These are phyloP conservation scores for Hippophae rhamnoides DNA, from an alignment of 306 rosid genomes.

Conservation along the genomic window DNA sequence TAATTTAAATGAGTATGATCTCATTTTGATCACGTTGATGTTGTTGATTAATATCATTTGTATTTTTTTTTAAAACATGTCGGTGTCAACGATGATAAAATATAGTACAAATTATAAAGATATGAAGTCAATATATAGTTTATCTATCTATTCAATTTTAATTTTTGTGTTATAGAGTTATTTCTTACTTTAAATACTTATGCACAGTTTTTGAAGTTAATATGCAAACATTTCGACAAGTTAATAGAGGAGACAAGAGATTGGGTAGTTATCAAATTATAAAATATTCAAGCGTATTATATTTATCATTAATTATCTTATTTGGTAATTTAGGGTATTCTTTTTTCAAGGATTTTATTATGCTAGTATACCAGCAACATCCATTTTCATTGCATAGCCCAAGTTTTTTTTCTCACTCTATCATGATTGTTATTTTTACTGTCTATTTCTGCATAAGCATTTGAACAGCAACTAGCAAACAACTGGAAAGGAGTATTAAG, in stretches of 20 bases:
- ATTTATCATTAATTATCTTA: not conserved
- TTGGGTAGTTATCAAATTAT: too few species aligned
- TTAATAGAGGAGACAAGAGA: too few species aligned
- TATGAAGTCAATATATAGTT: slow-evolving; percentile 21
- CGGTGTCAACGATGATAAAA: slow-evolving; percentile 43
- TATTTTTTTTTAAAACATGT: slow-evolving; percentile 34
- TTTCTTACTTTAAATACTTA: slow-evolving; percentile 6
- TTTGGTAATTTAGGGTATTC: not conserved
- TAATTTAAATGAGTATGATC: not conserved
- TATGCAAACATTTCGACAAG: slow-evolving; percentile 37
- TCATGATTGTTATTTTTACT: slow-evolving; percentile 1
- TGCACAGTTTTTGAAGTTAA: slow-evolving; percentile 53
- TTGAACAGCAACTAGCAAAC: slow-evolving; percentile 83
- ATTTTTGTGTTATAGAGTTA: slow-evolving; percentile 1
- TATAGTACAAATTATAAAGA: slow-evolving; percentile 47
- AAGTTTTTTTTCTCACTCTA: not conserved
- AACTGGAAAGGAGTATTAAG: slow-evolving; percentile 85
- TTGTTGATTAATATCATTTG: slow-evolving; percentile 1
- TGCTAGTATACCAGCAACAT: not conserved
- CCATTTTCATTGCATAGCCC: slow-evolving; percentile 1
- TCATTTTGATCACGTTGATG: not conserved
- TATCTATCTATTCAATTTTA: not conserved
- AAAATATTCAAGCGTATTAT: too few species aligned
- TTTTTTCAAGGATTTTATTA: not conserved
- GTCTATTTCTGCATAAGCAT: slow-evolving; percentile 43